Evolutionary conservation across 768 basidiomycete species (phyloP).

Genomic region (Saitozyma sp.): DNA sequence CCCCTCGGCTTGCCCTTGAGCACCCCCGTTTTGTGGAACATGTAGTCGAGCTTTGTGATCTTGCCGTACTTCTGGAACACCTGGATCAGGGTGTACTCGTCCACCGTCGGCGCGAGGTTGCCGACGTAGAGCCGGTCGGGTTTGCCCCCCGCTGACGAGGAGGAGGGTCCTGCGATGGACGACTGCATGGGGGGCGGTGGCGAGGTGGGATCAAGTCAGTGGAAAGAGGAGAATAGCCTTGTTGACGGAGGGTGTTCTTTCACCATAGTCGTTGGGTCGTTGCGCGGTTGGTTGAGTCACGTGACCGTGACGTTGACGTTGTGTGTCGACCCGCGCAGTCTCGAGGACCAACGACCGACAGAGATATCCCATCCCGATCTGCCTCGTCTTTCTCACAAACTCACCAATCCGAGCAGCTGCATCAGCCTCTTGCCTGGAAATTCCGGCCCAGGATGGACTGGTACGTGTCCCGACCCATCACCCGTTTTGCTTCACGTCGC

Average conservation of each 20-base stretch:
- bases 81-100: slow-evolving; percentile 89
- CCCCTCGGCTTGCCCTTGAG: slow-evolving; percentile 90
- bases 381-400: background rate
- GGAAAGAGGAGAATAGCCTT: background rate
- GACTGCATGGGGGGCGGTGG: background rate
- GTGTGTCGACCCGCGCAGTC: background rate
- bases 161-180: slow-evolving; percentile 4
- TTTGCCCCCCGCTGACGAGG: slow-evolving; percentile 36
- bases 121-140: slow-evolving; percentile 82
- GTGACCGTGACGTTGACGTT: background rate
- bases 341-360: too few species aligned
- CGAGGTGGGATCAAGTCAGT: background rate
- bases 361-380: background rate
- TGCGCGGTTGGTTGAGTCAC: too few species aligned
- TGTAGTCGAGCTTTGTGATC: slow-evolving; percentile 85
- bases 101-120: slow-evolving; percentile 79
- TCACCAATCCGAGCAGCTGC: background rate
- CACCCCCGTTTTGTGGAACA: slow-evolving; percentile 90
- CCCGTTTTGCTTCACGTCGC: too few species aligned
- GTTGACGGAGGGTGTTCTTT: background rate
- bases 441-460: slow-evolving; percentile 29
- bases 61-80: slow-evolving; percentile 90
- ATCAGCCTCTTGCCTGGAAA: background rate
- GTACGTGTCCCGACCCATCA: slow-evolving; percentile 5
- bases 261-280: too few species aligned